Evolutionary conservation across 352 stramenopile species (phyloP).

Genomic region (Phytophthora foliorum): DNA sequence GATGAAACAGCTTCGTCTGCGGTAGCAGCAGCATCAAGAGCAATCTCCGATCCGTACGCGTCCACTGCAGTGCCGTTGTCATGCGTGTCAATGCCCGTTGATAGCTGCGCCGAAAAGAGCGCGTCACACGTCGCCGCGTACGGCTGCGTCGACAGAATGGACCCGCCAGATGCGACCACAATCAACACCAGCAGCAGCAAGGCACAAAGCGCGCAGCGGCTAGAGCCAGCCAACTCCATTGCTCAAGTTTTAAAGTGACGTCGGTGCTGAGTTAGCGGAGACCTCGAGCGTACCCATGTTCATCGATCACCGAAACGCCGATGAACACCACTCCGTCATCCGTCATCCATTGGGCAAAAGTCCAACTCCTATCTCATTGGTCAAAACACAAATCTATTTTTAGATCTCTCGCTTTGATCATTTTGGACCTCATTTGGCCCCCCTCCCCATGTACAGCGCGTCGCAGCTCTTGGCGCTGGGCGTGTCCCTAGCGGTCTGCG

Average conservation of each 20-base stretch:
- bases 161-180: not conserved
- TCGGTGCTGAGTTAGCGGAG: not conserved
- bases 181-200: slow-evolving; percentile 1
- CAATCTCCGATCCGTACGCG: not conserved
- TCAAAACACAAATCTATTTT: slow-evolving; percentile 3
- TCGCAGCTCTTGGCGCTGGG: slow-evolving; percentile 71
- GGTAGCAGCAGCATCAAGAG: not conserved
- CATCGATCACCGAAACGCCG: slow-evolving; percentile 33
- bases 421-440: slow-evolving; percentile 3
- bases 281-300: slow-evolving; percentile 19
- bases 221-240: not conserved
- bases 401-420: too few relatives aligned
- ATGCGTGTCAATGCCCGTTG: slow-evolving; percentile 9
- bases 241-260: slow-evolving; percentile 13
- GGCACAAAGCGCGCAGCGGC: not conserved
- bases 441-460: slow-evolving; percentile 59
- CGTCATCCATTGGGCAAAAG: too few relatives aligned
- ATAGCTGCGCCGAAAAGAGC: slow-evolving; percentile 13
- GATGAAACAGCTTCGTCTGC: not conserved
- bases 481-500: slow-evolving; percentile 60
- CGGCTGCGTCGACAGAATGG: slow-evolving; percentile 6
- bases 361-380: too few relatives aligned
- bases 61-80: not conserved
- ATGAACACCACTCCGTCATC: too few relatives aligned
- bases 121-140: slow-evolving; percentile 19